phyloP scores from a whole-genome alignment of 2,329 filamentous ascomycete genomes.

The Juglanconis juglandina region DNA sequence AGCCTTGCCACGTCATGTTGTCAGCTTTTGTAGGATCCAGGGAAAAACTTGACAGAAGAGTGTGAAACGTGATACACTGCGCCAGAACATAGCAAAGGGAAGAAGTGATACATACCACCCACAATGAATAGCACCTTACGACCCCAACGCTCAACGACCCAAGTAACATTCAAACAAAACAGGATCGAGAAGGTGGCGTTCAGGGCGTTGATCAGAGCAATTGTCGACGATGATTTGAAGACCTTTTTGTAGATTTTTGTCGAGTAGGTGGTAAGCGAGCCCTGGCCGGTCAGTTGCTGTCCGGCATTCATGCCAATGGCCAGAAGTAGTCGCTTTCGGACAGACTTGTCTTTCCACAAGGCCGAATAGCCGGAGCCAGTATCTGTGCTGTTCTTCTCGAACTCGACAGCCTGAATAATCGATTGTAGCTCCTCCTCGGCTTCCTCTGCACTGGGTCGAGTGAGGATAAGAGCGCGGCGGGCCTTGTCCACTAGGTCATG shows the following conservation, averaged over 20 bases:
- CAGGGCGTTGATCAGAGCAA: conserved; percentile 70
- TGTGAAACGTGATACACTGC: neutral
- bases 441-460: conserved; percentile 61
- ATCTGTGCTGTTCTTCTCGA: conserved; percentile 64
- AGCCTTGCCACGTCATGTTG: conserved; percentile 5
- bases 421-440: conserved; percentile 63
- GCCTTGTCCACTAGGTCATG: conserved; percentile 58
- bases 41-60: too few species aligned
- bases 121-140: conserved; percentile 67
- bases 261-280: conserved; percentile 68
- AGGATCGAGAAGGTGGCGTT: conserved; percentile 71
- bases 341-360: conserved; percentile 66
- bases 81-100: neutral
- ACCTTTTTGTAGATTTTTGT: conserved; percentile 73
- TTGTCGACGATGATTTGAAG: conserved; percentile 55
- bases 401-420: conserved; percentile 67
- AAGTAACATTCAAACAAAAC: conserved; percentile 70
- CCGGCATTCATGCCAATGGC: conserved; percentile 67
- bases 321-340: conserved; percentile 63
- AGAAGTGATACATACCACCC: conserved; percentile 41
- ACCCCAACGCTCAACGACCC: conserved; percentile 70
- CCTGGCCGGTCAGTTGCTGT: conserved; percentile 72
- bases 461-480: conserved; percentile 50
- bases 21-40: neutral
- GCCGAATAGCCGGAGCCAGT: conserved; percentile 61